phyloP scores from a whole-genome alignment of 2,329 filamentous ascomycete species.

The Lecanicillium sp. region DNA sequence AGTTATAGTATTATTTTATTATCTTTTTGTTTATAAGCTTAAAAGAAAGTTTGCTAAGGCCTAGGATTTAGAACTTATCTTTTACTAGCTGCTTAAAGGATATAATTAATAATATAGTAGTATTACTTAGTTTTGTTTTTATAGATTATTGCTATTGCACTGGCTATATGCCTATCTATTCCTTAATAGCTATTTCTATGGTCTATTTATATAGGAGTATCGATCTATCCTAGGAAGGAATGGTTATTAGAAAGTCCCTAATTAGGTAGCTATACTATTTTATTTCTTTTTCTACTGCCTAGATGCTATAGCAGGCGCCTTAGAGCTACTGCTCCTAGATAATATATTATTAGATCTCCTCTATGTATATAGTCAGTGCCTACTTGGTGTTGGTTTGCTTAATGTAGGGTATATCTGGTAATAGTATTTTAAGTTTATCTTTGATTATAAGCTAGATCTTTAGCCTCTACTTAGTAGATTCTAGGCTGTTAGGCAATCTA shows the following conservation, averaged over 20 bases:
- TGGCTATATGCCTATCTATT: not conserved
- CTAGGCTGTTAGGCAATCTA: too few species aligned
- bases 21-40: too few species aligned
- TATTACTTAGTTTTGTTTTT: not conserved
- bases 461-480: not conserved
- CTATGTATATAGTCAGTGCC: not conserved
- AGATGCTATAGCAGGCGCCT: not conserved
- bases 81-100: too few species aligned
- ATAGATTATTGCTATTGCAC: conserved; percentile 1
- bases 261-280: conserved; percentile 3
- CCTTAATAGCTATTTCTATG: not conserved
- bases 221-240: conserved; percentile 1
- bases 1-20: too few species aligned
- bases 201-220: conserved; percentile 1
- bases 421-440: conserved; percentile 1
- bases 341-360: not conserved
- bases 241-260: conserved; percentile 1
- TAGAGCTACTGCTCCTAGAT: not conserved
- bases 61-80: too few species aligned
- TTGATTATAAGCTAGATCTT: conserved; percentile 1
- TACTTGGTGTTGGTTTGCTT: not conserved
- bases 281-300: conserved; percentile 2
- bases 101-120: too few species aligned
- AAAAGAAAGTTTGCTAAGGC: too few species aligned
- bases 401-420: too few species aligned